These are phyloP conservation scores for Acacia melanoxylon DNA, from an alignment of 306 rosid species.

Conservation along the genomic window DNA sequence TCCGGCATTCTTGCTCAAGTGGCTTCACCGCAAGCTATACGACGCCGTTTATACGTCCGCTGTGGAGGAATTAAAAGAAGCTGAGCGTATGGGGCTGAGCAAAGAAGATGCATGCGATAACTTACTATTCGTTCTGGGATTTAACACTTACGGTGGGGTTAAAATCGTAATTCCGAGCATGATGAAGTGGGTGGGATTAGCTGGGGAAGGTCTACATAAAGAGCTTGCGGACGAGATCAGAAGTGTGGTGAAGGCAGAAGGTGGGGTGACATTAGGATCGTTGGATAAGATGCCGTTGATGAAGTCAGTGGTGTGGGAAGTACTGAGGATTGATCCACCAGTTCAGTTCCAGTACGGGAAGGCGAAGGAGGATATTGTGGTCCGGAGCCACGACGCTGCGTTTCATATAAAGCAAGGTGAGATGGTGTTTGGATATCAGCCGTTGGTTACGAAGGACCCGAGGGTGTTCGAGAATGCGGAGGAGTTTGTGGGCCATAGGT, in stretches of 20 bases:
- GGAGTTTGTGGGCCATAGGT: constrained; percentile 51
- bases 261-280: constrained; percentile 39
- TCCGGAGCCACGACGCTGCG: constrained; percentile 56
- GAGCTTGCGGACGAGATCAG: constrained; percentile 55
- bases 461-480: constrained; percentile 53
- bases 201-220: constrained; percentile 51
- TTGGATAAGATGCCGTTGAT: constrained; percentile 50
- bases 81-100: neutral
- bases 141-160: neutral
- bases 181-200: constrained; percentile 41
- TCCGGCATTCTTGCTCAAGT: neutral
- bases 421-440: constrained; percentile 75
- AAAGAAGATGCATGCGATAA: constrained; percentile 8
- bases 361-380: constrained; percentile 68
- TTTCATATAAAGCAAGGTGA: constrained; percentile 69
- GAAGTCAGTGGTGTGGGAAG: too few relatives aligned
- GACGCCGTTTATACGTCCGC: neutral
- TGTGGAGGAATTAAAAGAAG: neutral
- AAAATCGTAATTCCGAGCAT: neutral
- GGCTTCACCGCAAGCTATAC: neutral
- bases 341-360: constrained; percentile 63
- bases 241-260: constrained; percentile 44
- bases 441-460: constrained; percentile 66
- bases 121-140: neutral
- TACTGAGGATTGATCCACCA: too few relatives aligned